Conservation (phyloP, 139 green algal genomes). For the Volvox africanus region DNA sequence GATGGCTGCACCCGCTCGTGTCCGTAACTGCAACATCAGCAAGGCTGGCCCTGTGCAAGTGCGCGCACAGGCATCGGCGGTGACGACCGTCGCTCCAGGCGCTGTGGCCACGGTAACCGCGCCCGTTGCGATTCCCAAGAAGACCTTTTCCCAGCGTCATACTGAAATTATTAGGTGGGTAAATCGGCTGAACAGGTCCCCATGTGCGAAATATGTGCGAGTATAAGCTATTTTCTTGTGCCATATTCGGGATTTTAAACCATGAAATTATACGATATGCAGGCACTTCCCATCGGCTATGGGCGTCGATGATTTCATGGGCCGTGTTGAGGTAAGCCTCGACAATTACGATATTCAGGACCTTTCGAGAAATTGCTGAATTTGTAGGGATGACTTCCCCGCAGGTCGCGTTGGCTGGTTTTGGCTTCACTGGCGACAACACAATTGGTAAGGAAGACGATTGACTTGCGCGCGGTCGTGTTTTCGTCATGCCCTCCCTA, state of each 20-base stretch:
- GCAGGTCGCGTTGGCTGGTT: slow-evolving; percentile 78
- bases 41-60: not conserved
- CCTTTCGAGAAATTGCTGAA: not conserved
- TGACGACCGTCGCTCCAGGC: not conserved
- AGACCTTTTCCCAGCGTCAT: slow-evolving; percentile 18
- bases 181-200: not conserved
- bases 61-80: slow-evolving; percentile 5
- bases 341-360: slow-evolving; percentile 29
- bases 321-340: slow-evolving; percentile 76
- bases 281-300: slow-evolving; percentile 78
- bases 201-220: too few species aligned
- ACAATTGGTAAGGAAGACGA: slow-evolving; percentile 72
- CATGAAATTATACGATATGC: too few species aligned
- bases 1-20: not conserved
- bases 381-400: not conserved
- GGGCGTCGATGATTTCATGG: slow-evolving; percentile 84
- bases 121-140: not conserved
- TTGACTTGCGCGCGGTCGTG: too few species aligned
- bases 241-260: too few species aligned
- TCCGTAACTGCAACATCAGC: not conserved
- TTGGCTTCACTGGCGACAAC: slow-evolving; percentile 87
- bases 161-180: slow-evolving; percentile 23
- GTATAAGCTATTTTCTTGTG: too few species aligned
- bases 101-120: not conserved
- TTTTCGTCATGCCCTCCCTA: not conserved